A percentile compares a stretch with the other conserved stretches of the same genome.
phyloP scores from a whole-genome alignment of 169 alveolate species.

The Plasmodium adleri region DNA sequence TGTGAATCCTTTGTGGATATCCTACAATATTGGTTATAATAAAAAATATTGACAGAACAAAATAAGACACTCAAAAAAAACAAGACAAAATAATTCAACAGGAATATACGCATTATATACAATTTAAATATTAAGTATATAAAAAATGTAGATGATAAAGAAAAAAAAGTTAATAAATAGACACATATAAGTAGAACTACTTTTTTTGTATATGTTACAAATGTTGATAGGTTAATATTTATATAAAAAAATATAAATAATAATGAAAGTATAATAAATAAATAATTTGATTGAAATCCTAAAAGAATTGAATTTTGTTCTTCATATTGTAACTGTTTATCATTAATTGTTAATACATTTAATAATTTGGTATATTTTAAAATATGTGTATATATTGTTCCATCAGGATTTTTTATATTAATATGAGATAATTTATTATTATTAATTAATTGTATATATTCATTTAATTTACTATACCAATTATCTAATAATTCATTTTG shows the following conservation, averaged over 20 bases:
- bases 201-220: slow-evolving; percentile 6
- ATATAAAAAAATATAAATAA: slow-evolving; percentile 33
- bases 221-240: slow-evolving; percentile 1
- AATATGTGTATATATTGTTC: slow-evolving; percentile 8
- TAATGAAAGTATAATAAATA: slow-evolving; percentile 34
- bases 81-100: slow-evolving; percentile 24
- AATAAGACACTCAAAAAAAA: slow-evolving; percentile 51
- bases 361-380: slow-evolving; percentile 7
- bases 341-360: slow-evolving; percentile 25
- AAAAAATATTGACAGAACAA: slow-evolving; percentile 42
- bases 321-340: slow-evolving; percentile 22
- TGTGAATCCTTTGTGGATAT: not conserved
- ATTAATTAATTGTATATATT: slow-evolving; percentile 19
- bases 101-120: slow-evolving; percentile 21
- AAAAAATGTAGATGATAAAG: slow-evolving; percentile 44
- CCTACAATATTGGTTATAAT: slow-evolving; percentile 9
- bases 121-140: slow-evolving; percentile 21
- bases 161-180: slow-evolving; percentile 20
- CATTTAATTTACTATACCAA: slow-evolving; percentile 39
- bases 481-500: slow-evolving; percentile 20
- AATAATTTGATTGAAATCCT: slow-evolving; percentile 36
- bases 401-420: slow-evolving; percentile 17
- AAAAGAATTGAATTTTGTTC: slow-evolving; percentile 13
- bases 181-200: slow-evolving; percentile 4
- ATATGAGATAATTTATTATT: not conserved